Evolutionary conservation across 345 rosid genomes (phyloP).

Genomic region (Populus alba): DNA sequence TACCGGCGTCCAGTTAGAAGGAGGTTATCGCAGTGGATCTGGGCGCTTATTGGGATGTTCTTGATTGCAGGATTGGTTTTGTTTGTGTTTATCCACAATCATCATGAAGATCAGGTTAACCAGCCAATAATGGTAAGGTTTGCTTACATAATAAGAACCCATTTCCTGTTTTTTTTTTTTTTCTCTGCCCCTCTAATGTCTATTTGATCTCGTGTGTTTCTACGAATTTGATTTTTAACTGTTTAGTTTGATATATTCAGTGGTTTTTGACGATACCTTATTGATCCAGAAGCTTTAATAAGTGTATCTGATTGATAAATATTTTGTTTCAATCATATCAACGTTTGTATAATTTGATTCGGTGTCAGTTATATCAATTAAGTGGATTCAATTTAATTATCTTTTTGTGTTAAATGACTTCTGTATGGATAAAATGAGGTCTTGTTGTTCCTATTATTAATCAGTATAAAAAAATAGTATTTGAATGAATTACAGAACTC

Average conservation of each 20-base stretch:
- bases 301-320: constrained; percentile 4
- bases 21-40: constrained; percentile 82
- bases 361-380: not conserved
- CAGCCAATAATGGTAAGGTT: constrained; percentile 9
- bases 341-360: constrained; percentile 1
- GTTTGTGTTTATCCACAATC: constrained; percentile 80
- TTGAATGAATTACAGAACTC: not conserved
- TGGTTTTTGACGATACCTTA: not conserved
- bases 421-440: not conserved
- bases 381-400: not conserved
- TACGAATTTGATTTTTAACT: not conserved
- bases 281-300: constrained; percentile 19
- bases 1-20: constrained; percentile 93
- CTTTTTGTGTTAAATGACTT: not conserved
- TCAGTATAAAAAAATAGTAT: not conserved
- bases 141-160: not conserved
- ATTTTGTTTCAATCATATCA: not conserved
- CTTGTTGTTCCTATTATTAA: not conserved
- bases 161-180: not conserved
- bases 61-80: constrained; percentile 70
- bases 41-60: constrained; percentile 67
- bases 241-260: not conserved
- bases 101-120: constrained; percentile 55
- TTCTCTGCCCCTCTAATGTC: not conserved
- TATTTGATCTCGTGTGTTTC: not conserved